Conservation (phyloP, 352 stramenopile genomes). For the Globisporangium paroecandrum region DNA sequence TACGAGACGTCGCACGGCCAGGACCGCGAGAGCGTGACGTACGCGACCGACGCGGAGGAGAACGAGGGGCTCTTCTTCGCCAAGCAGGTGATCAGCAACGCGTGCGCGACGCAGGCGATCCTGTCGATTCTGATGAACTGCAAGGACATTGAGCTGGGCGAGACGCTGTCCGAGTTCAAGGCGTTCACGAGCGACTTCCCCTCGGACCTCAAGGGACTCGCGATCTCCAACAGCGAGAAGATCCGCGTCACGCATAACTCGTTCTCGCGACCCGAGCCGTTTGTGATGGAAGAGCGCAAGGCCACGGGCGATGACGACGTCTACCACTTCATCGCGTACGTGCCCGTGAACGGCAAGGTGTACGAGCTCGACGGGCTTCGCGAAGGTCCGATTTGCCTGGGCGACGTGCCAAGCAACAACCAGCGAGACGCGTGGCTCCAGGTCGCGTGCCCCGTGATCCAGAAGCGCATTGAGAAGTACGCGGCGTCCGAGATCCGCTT, state of each 20-base stretch:
- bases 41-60: conserved; percentile 30
- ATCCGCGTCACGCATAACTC: conserved; percentile 85
- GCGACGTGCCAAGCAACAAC: conserved; percentile 32
- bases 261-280: conserved; percentile 75
- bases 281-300: conserved; percentile 74
- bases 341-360: conserved; percentile 84
- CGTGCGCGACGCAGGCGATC: conserved; percentile 96
- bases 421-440: conserved; percentile 76
- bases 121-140: conserved; percentile 95
- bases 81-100: conserved; percentile 95
- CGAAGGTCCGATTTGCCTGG: conserved; percentile 87
- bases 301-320: conserved; percentile 89
- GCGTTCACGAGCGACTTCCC: conserved; percentile 77
- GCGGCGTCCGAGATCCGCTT: conserved; percentile 93
- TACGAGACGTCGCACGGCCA: conserved; percentile 69
- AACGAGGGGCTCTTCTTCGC: conserved; percentile 90
- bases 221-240: conserved; percentile 85
- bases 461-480: conserved; percentile 92
- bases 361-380: conserved; percentile 96
- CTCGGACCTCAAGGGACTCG: conserved; percentile 75
- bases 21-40: conserved; percentile 18
- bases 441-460: conserved; percentile 90
- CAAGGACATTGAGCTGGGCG: conserved; percentile 58
- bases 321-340: conserved; percentile 98
- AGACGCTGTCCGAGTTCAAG: conserved; percentile 73